These are phyloP conservation scores for Achaetomium macrosporum DNA, from an alignment of 2,329 filamentous ascomycete species.

Conservation along the genomic window DNA sequence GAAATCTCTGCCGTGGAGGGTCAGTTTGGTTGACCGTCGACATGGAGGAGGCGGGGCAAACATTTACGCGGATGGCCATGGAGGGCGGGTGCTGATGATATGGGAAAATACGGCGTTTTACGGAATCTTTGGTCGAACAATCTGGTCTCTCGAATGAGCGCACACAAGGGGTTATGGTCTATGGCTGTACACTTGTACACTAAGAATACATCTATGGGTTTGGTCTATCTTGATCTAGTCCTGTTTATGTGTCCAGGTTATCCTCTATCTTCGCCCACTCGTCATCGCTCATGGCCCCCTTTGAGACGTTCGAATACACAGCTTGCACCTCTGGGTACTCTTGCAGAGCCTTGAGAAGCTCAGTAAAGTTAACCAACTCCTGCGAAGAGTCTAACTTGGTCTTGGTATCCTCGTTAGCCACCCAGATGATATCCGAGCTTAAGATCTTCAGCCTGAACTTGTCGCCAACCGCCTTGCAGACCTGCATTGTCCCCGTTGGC, in stretches of 20 bases:
- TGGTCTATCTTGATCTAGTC: constrained; percentile 5
- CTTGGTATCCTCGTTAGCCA: constrained; percentile 73
- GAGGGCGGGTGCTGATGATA: not conserved
- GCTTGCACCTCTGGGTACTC: constrained; percentile 70
- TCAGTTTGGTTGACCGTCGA: not conserved
- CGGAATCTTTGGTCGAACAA: constrained; percentile 2
- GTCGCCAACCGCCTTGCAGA: constrained; percentile 58
- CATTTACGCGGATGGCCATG: not conserved
- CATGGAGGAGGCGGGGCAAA: not conserved
- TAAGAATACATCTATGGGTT: not conserved
- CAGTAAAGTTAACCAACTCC: constrained; percentile 50
- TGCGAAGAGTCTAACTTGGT: constrained; percentile 55
- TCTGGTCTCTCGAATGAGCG: constrained; percentile 3
- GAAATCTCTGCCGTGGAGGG: not conserved
- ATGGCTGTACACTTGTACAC: constrained; percentile 35
- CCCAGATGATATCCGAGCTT: constrained; percentile 77
- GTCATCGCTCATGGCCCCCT: constrained; percentile 46
- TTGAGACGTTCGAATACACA: constrained; percentile 65
- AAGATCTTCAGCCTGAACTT: constrained; percentile 61
- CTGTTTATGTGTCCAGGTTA: constrained; percentile 40
- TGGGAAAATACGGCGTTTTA: constrained; percentile 10
- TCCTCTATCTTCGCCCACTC: constrained; percentile 49
- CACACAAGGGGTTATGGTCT: not conserved
- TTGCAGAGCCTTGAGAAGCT: constrained; percentile 54
- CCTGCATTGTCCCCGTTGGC: constrained; percentile 57